Conservation (phyloP, 768 basidiomycete species). For the Neoboletus magnificus region DNA sequence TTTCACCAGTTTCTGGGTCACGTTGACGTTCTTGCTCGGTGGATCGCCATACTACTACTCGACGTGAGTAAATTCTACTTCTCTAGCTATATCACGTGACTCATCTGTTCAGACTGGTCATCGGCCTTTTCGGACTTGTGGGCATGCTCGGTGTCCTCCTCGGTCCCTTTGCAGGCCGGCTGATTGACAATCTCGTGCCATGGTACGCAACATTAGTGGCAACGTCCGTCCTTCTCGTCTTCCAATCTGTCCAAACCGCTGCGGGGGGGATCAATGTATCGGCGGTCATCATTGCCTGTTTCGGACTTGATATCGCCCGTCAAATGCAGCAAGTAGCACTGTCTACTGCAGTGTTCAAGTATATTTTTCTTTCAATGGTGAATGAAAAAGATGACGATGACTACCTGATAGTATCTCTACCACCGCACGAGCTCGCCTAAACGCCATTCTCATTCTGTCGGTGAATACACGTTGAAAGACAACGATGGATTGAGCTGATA, state of each 20-base stretch:
- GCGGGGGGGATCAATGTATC: slow-evolving; percentile 69
- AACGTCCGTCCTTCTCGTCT: slow-evolving; percentile 43
- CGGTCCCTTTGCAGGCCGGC: slow-evolving; percentile 65
- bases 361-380: slow-evolving; percentile 10
- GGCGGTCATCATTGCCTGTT: slow-evolving; percentile 64
- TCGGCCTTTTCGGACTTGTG: slow-evolving; percentile 72
- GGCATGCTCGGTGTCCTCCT: slow-evolving; percentile 69
- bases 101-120: slow-evolving; percentile 40
- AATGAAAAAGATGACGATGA: slow-evolving; percentile 7
- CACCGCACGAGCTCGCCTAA: slow-evolving; percentile 64
- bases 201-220: slow-evolving; percentile 74
- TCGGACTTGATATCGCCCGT: slow-evolving; percentile 72
- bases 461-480: slow-evolving; percentile 33
- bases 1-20: slow-evolving; percentile 65
- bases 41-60: slow-evolving; percentile 74
- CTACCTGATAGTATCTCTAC: slow-evolving; percentile 29
- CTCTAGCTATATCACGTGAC: neutral
- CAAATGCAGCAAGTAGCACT: slow-evolving; percentile 72
- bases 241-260: slow-evolving; percentile 62
- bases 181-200: slow-evolving; percentile 67
- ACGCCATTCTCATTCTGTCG: slow-evolving; percentile 71
- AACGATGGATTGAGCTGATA: neutral
- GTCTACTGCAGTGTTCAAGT: slow-evolving; percentile 59
- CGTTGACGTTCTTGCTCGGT: slow-evolving; percentile 77
- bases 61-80: too few relatives aligned